A percentile compares a stretch with the other conserved stretches of the same genome.
These are phyloP conservation scores for Tremellales sp. DNA, from an alignment of 1,284 basidiomycete genomes.

Conservation along the genomic window DNA sequence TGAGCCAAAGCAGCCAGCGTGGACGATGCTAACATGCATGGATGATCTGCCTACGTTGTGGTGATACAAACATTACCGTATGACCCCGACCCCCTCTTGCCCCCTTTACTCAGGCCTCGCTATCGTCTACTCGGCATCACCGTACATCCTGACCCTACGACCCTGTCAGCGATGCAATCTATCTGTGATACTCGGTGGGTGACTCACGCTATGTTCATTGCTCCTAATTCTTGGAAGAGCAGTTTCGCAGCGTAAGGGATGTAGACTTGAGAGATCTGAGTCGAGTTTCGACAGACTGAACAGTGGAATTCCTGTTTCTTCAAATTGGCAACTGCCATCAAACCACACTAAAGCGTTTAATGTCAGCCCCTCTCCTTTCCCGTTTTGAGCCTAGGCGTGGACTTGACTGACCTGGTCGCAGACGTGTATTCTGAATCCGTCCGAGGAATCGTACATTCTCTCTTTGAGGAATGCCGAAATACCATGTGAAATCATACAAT, in stretches of 20 bases:
- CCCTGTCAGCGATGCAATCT: slow-evolving; percentile 4
- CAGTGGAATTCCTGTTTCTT: slow-evolving; percentile 55
- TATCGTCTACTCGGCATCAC: slow-evolving; percentile 33
- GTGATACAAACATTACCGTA: no score
- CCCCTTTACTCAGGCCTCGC: slow-evolving; percentile 4
- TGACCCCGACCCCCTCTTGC: no score
- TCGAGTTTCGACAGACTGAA: slow-evolving; percentile 86
- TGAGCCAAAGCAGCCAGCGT: no score
- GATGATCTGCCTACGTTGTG: no score
- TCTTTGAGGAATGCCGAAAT: slow-evolving; percentile 97
- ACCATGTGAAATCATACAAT: slow-evolving; percentile 99
- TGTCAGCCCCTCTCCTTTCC: background rate
- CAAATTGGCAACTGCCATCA: slow-evolving; percentile 91
- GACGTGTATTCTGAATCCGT: slow-evolving; percentile 92
- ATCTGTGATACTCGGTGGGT: background rate
- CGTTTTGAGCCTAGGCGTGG: background rate
- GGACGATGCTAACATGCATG: no score
- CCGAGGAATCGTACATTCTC: slow-evolving; percentile 76
- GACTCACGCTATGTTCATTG: slow-evolving; percentile 46
- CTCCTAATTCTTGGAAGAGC: slow-evolving; percentile 38
- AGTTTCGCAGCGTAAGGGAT: slow-evolving; percentile 77
- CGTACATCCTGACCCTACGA: slow-evolving; percentile 32
- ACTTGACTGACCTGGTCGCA: slow-evolving; percentile 76
- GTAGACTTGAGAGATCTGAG: slow-evolving; percentile 82
- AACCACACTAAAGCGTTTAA: slow-evolving; percentile 77